These are phyloP conservation scores for Podospora didyma DNA, from an alignment of 495 filamentous ascomycete species.

Conservation along the genomic window DNA sequence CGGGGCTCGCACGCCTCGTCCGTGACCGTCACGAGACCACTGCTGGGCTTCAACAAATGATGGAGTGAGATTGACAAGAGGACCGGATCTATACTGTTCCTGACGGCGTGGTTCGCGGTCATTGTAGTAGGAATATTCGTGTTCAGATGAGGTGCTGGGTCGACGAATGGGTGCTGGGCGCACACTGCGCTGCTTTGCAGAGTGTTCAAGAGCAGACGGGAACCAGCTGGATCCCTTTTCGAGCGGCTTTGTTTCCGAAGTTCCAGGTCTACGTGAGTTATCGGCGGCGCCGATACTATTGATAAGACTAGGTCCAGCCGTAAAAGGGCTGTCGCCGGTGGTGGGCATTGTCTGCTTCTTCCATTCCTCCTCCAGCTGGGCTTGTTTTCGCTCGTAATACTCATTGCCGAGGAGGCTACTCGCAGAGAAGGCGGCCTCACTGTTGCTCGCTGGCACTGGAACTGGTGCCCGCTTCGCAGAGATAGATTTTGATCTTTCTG, in stretches of 20 bases:
- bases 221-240: conserved; percentile 33
- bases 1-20: conserved; percentile 62
- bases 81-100: conserved; percentile 11
- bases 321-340: conserved; percentile 35
- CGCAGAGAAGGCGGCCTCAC: conserved; percentile 28
- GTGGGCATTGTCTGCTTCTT: conserved; percentile 6
- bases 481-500: neutral
- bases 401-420: conserved; percentile 38
- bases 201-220: conserved; percentile 43
- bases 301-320: conserved; percentile 46
- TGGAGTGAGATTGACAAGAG: conserved; percentile 73
- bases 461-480: neutral
- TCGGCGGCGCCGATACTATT: conserved; percentile 26
- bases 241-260: neutral
- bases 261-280: neutral
- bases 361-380: conserved; percentile 15
- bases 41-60: conserved; percentile 73
- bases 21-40: conserved; percentile 54
- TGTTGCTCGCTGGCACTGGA: neutral
- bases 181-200: conserved; percentile 28
- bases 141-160: conserved; percentile 14
- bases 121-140: neutral
- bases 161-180: conserved; percentile 12
- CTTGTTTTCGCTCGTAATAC: conserved; percentile 40
- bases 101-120: conserved; percentile 20